Evolutionary conservation across 805 yeast genomes (phyloP).

Genomic region (Brettanomyces naardenensis): DNA sequence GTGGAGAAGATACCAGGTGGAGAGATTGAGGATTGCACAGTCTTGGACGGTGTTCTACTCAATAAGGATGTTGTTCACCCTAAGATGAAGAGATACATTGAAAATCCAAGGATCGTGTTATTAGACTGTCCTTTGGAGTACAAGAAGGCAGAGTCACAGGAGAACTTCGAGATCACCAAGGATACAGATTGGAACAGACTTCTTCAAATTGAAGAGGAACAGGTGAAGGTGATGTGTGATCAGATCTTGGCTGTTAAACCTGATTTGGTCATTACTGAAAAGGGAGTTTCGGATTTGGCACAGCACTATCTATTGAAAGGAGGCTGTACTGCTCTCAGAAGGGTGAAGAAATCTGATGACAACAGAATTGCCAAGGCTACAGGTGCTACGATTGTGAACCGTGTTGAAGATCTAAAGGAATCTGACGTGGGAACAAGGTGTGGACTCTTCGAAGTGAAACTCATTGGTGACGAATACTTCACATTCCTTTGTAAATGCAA

Average conservation of each 20-base stretch:
- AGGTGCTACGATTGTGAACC: constrained; percentile 94
- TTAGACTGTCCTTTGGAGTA: constrained; percentile 96
- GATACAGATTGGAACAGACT: constrained; percentile 96
- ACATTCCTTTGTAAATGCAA: constrained; percentile 74
- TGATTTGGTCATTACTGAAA: constrained; percentile 91
- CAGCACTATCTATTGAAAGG: constrained; percentile 94
- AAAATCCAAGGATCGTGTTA: constrained; percentile 81
- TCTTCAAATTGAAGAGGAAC: constrained; percentile 96
- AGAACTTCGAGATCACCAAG: constrained; percentile 92
- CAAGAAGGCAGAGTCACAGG: constrained; percentile 98
- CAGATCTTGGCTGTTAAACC: constrained; percentile 80
- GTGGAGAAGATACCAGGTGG: constrained; percentile 98
- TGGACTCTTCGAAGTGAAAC: constrained; percentile 86
- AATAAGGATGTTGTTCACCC: constrained; percentile 99
- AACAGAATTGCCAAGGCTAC: constrained; percentile 95
- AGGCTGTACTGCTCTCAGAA: constrained; percentile 84
- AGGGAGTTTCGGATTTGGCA: constrained; percentile 96
- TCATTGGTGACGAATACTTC: constrained; percentile 96
- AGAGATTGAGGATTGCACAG: constrained; percentile 82
- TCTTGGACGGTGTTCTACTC: constrained; percentile 83
- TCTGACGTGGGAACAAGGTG: constrained; percentile 83
- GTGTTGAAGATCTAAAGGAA: constrained; percentile 91
- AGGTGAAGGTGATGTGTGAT: constrained; percentile 80
- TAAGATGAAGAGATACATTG: constrained; percentile 85
- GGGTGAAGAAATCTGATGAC: constrained; percentile 92